These are phyloP conservation scores for Stagonosporopsis vannaccii DNA, from an alignment of 2,329 filamentous ascomycete species.

Conservation along the genomic window DNA sequence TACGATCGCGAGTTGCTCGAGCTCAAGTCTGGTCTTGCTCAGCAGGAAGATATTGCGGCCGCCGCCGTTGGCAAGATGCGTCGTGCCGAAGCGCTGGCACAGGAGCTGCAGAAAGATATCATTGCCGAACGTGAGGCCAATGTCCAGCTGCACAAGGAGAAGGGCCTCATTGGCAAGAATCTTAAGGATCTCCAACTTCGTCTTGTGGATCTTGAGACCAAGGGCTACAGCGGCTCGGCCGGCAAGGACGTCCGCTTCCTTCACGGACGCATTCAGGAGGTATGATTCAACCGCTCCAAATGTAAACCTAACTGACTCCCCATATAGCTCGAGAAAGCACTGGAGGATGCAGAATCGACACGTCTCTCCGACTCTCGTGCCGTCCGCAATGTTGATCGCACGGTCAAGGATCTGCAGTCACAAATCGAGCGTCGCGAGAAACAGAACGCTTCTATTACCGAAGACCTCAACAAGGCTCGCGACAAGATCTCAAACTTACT, in stretches of 20 bases:
- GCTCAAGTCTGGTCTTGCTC: constrained; percentile 85
- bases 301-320: constrained; percentile 20
- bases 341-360: constrained; percentile 82
- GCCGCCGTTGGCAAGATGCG: constrained; percentile 98
- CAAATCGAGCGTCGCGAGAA: constrained; percentile 96
- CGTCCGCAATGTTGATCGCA: constrained; percentile 90
- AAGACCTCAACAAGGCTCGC: constrained; percentile 83
- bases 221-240: constrained; percentile 85
- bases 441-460: constrained; percentile 77
- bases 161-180: constrained; percentile 85
- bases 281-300: constrained; percentile 56
- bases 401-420: constrained; percentile 88
- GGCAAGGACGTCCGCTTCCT: constrained; percentile 96
- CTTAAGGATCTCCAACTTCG: constrained; percentile 89
- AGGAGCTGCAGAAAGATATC: constrained; percentile 93
- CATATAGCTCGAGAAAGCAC: constrained; percentile 79
- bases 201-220: constrained; percentile 93
- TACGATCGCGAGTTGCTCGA: constrained; percentile 90
- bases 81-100: constrained; percentile 83
- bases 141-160: constrained; percentile 85
- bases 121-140: constrained; percentile 82
- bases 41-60: constrained; percentile 90
- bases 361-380: constrained; percentile 83
- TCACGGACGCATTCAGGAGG: constrained; percentile 93
- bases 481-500: constrained; percentile 93